A percentile compares a stretch with the other conserved stretches of the same genome.
phyloP scores from a whole-genome alignment of 2,329 filamentous ascomycete species.

The Whalleya microplaca region DNA sequence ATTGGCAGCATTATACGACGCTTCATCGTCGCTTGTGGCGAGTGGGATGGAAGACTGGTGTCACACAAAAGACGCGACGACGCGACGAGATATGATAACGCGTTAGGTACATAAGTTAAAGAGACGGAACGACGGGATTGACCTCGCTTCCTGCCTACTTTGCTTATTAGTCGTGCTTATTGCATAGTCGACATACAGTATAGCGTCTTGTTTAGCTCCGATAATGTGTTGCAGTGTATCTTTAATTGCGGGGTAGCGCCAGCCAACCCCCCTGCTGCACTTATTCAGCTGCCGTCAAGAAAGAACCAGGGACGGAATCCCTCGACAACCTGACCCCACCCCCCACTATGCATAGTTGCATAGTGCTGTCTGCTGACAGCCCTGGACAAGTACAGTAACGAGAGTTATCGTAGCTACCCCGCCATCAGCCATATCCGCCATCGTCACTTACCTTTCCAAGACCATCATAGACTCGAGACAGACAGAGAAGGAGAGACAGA shows the following conservation, averaged over 20 bases:
- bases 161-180: too few species aligned
- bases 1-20: conserved; percentile 30
- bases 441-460: not conserved
- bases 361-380: not conserved
- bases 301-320: too few species aligned
- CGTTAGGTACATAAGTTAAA: too few species aligned
- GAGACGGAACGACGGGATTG: not conserved
- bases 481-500: too few species aligned
- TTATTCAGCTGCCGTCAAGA: too few species aligned
- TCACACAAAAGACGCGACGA: conserved; percentile 15
- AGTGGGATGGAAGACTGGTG: conserved; percentile 11
- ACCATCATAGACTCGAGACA: too few species aligned
- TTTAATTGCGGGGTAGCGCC: too few species aligned
- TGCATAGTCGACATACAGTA: not conserved
- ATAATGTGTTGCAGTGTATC: not conserved
- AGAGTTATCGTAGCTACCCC: not conserved
- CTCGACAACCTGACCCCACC: too few species aligned
- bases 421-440: too few species aligned
- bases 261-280: too few species aligned
- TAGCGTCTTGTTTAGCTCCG: not conserved
- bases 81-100: conserved; percentile 3
- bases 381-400: not conserved
- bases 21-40: conserved; percentile 17
- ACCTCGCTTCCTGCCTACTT: not conserved
- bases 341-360: too few species aligned